Conservation (phyloP, 2,329 filamentous ascomycete genomes). For the Colletotrichum cereale region DNA sequence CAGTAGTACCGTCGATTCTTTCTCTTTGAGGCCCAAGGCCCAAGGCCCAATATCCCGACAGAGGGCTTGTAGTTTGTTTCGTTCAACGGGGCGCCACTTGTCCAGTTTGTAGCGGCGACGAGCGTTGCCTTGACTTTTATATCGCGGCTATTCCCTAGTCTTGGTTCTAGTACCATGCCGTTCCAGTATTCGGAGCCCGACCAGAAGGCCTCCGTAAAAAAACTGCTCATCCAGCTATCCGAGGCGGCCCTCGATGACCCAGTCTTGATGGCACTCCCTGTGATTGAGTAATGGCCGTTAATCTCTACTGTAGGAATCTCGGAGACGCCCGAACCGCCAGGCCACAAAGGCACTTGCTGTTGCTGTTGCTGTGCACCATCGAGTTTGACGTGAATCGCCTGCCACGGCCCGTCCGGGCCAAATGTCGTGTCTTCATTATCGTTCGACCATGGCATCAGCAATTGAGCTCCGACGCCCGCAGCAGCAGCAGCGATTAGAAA, state of each 20-base stretch:
- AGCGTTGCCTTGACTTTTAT: conserved; percentile 12
- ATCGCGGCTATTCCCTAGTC: not conserved
- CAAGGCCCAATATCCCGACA: conserved; percentile 19
- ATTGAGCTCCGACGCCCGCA: not conserved
- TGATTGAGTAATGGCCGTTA: not conserved
- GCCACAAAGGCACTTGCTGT: conserved; percentile 10
- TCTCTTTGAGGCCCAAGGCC: not conserved
- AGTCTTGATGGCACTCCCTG: not conserved
- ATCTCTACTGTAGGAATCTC: not conserved
- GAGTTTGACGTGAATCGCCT: not conserved
- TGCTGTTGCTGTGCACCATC: not conserved
- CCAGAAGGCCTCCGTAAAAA: not conserved
- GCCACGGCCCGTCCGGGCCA: conserved; percentile 29
- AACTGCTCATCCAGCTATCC: conserved; percentile 1
- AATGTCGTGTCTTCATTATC: not conserved
- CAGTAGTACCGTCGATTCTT: not conserved
- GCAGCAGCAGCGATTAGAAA: not conserved
- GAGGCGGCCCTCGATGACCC: not conserved
- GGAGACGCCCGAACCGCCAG: conserved; percentile 1
- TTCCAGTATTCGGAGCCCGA: conserved; percentile 7
- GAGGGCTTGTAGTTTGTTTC: not conserved
- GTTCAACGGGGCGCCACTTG: not conserved
- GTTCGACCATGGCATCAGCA: conserved; percentile 2
- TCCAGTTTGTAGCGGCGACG: conserved; percentile 12
- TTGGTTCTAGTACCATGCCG: not conserved